These are phyloP conservation scores for Malassezia caprae DNA, from an alignment of 1,284 basidiomycete species.

Conservation along the genomic window DNA sequence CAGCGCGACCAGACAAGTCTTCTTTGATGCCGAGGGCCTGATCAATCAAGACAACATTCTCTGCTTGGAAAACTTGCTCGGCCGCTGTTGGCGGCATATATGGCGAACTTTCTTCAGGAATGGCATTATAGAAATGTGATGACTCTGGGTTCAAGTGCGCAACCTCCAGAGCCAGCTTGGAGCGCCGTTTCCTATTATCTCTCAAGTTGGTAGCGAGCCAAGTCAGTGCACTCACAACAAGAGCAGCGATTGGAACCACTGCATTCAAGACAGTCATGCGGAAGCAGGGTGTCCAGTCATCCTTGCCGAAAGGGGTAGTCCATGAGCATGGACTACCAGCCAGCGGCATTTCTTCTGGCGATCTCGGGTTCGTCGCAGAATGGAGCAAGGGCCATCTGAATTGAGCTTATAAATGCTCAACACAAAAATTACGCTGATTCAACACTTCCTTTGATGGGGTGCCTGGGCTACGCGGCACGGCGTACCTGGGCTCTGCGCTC, in stretches of 20 bases:
- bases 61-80: conserved; percentile 33
- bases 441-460: neutral
- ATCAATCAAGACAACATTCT: conserved; percentile 45
- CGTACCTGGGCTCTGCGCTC: neutral
- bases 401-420: neutral
- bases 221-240: neutral
- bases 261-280: conserved; percentile 6
- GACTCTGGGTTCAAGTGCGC: conserved; percentile 12
- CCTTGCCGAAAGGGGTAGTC: conserved; percentile 1
- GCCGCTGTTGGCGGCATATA: neutral
- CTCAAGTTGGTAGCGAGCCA: neutral
- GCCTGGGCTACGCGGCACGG: neutral
- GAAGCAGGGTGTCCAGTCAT: conserved; percentile 15
- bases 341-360: neutral
- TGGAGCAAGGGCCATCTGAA: neutral
- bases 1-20: conserved; percentile 8
- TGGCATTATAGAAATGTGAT: conserved; percentile 8
- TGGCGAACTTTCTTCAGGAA: neutral
- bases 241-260: neutral
- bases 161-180: conserved; percentile 4
- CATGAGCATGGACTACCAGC: neutral
- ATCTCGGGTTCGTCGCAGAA: neutral
- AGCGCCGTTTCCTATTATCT: neutral
- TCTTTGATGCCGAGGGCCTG: conserved; percentile 36
- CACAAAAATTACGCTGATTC: neutral